Base-by-base conservation (phyloP, 1,139 yeast species). In the Yamadazyma songkhlaensis region DNA sequence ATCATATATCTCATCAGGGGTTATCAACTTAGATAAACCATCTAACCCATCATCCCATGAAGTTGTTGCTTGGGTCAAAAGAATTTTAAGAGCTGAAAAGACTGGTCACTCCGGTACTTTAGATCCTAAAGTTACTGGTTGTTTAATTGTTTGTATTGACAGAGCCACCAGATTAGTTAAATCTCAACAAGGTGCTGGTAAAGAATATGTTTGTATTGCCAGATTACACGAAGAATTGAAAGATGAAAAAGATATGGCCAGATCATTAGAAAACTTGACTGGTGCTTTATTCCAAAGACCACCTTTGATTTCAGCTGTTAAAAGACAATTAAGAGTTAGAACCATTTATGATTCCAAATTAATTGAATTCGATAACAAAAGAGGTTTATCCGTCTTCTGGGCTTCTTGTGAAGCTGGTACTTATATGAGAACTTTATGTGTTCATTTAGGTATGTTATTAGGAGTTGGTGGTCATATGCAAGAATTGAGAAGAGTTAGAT, bases 381-480 rank as follows among this genome's bases (percentile, higher is more conserved):
- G 97, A 68, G 94, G 94, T 54, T 77, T 92, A 49, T 96, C 96
- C 71, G 97, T 92, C 28, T 92, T 92, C 75, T 92, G 98, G 98
- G 97, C 97, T 44, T 85, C 95, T 33, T 92, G 98, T 79, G 98
- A 92, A 75, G 98, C 98, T 45, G 98, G 98, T 68, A 92, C 98
- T 47, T 92, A 92, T 72, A 92, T 92, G 96, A 86, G 98, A 80
- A 92, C 98, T 39, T 74, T 92, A 56, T 92, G 98, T 82, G 98
- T 92, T 45, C 98, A 92, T 67, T 74, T 92, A 59, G 98, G 98
- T 73, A 90, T 92, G 96, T 76, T 92, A 45, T 77, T 92, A 52
- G 97, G 97, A 55, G 97, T 89, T 54, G 98, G 98, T 64, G 98
- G 97, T 53, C 98, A 92, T 71, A 92, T 92, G 98, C 98, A 92